A percentile compares a stretch with the other conserved stretches of the same genome.
Conservation (phyloP, 306 rosid species). For the Rosa lucieae region DNA sequence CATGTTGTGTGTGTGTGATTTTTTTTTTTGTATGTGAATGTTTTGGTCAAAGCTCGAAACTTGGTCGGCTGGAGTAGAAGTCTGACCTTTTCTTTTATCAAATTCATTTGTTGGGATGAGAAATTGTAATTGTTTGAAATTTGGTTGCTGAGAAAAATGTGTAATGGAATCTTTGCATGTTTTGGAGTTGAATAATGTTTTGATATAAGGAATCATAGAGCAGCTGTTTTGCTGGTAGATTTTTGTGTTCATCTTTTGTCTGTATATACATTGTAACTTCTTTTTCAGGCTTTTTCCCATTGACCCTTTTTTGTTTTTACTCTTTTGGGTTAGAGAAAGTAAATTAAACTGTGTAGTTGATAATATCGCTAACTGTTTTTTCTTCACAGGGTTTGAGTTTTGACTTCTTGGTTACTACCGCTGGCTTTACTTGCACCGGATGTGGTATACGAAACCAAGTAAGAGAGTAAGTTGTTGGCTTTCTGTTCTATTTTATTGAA, state of each 20-base stretch:
- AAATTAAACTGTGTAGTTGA: background rate
- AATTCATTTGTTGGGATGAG: background rate
- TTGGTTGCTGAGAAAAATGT: no score
- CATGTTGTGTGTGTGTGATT: background rate
- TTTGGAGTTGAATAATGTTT: no score
- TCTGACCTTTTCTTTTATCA: background rate
- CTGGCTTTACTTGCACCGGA: background rate
- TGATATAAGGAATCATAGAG: background rate
- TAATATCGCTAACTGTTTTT: background rate
- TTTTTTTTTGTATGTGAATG: background rate
- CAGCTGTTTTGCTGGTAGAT: background rate
- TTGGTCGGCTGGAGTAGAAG: background rate
- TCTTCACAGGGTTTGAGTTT: background rate
- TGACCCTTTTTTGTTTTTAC: background rate
- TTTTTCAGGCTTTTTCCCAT: background rate
- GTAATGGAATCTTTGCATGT: background rate
- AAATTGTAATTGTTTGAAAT: background rate
- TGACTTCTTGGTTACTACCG: background rate
- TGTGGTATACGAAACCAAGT: background rate
- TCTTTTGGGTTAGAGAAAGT: background rate
- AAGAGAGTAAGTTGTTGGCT: conserved; percentile 15
- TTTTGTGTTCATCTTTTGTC: background rate
- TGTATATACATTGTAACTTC: no score
- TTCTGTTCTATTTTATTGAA: background rate
- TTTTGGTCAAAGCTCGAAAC: background rate